Conservation (phyloP, 2,329 filamentous ascomycete species). For the Xylaria sp. region DNA sequence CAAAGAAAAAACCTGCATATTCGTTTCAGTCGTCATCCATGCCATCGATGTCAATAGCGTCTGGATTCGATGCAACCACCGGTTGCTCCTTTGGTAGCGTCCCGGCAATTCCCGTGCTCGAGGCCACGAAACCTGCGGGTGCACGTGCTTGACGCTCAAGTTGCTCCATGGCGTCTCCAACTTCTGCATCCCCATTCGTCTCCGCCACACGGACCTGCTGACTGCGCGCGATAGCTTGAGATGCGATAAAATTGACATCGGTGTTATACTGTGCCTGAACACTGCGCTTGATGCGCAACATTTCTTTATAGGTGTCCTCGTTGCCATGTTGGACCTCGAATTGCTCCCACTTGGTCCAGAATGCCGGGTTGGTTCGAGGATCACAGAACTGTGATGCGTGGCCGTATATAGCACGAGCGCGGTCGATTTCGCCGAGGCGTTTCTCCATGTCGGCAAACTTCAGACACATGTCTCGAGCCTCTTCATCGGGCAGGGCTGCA, state of each 20-base stretch:
- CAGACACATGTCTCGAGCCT: slow-evolving; percentile 97
- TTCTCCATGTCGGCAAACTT: slow-evolving; percentile 99
- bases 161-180: slow-evolving; percentile 86
- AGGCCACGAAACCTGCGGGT: slow-evolving; percentile 89
- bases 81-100: slow-evolving; percentile 60
- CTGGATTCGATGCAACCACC: slow-evolving; percentile 74
- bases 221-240: slow-evolving; percentile 86
- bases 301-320: slow-evolving; percentile 99
- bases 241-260: slow-evolving; percentile 98
- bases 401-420: slow-evolving; percentile 93
- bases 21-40: slow-evolving; percentile 66
- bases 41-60: slow-evolving; percentile 83
- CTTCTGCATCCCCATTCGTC: slow-evolving; percentile 59
- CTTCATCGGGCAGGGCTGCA: slow-evolving; percentile 87
- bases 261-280: slow-evolving; percentile 99
- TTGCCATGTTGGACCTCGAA: slow-evolving; percentile 99
- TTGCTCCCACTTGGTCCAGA: slow-evolving; percentile 96
- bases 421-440: slow-evolving; percentile 89
- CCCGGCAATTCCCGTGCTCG: slow-evolving; percentile 77
- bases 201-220: slow-evolving; percentile 65
- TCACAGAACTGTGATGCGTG: slow-evolving; percentile 98
- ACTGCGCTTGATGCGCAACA: slow-evolving; percentile 96
- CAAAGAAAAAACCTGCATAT: slow-evolving; percentile 26
- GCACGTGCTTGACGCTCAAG: slow-evolving; percentile 89
- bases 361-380: slow-evolving; percentile 85